Evolutionary conservation across 73 alveolate species (phyloP), one percentile per base, ranked within the genome.

Genomic region (Tetrahymena elliotti): DNA sequence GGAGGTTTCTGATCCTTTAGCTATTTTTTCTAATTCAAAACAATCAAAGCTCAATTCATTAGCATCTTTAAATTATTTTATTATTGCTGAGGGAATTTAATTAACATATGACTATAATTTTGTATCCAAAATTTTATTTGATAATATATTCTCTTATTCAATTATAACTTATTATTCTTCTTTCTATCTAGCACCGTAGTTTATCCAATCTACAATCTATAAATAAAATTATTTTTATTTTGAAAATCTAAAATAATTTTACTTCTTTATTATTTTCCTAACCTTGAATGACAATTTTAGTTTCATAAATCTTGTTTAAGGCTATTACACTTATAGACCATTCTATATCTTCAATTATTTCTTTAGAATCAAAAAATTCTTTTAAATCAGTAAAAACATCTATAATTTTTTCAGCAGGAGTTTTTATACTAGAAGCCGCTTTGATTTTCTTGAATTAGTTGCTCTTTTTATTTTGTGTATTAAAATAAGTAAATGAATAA

Each of bases 321-420:
- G 94, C 93, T 34, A 94, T 94, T 40, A 52, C 92, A 24, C 53
- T 93, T 33, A 94, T 35, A 92, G 95, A 94, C 83, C 93, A 94
- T n/a, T 94, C 96, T 8, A 94, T 83, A 53, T 94, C 96, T 37
- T 84, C 83, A 84, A 53, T 94, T 33, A 94, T 94, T 11, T 82
- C 93, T 39, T 40, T 83, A 1, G 53, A 53, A 33, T 94, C 96
- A 31, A 88, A 40, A 22, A 94, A 39, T n/a, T 94, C 96, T 83
- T 94, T 94, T 33, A 94, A 94, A 38, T 94, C 96, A 68, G 95
- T 35, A 35, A 94, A 92, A 52, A 94, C 47, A 38, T 82, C 84
- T 33, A 88, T 92, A 20, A 94, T 94, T 40, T 88, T 94, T 47
- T 94, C 96, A 12, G 96, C 96, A 16, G 96, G 96, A 9, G 96